Percentiles rank a stretch among this genome's conserved stretches.
phyloP scores from a whole-genome alignment of 1,139 yeast species.

The Ogataea hybrid region DNA sequence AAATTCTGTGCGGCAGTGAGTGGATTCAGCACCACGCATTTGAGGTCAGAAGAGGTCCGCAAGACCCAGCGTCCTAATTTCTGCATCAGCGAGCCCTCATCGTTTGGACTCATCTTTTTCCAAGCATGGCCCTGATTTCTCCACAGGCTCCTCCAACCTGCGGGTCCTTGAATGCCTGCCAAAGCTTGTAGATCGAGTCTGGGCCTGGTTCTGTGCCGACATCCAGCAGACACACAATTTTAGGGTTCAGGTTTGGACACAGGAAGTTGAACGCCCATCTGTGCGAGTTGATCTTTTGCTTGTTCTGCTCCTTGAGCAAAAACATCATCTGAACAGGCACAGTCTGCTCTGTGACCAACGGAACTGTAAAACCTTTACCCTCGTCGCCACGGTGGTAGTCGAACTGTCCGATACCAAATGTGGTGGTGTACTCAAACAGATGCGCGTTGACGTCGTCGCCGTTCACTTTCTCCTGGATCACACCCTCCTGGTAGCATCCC shows the following conservation, averaged over 20 bases:
- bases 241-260: conserved; percentile 68
- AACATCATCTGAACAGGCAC: conserved; percentile 73
- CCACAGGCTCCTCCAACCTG: conserved; percentile 88
- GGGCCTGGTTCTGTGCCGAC: conserved; percentile 80
- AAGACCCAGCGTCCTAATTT: conserved; percentile 20
- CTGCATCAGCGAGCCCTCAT: conserved; percentile 37
- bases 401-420: conserved; percentile 56
- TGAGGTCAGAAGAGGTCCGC: conserved; percentile 23
- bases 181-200: conserved; percentile 69
- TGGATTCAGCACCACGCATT: conserved; percentile 57
- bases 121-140: conserved; percentile 71
- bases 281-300: conserved; percentile 77
- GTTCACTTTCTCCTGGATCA: conserved; percentile 74
- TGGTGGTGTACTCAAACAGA: conserved; percentile 75
- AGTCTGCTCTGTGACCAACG: conserved; percentile 52
- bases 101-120: conserved; percentile 32
- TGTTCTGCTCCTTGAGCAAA: conserved; percentile 73
- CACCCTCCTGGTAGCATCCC: conserved; percentile 79
- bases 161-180: conserved; percentile 73
- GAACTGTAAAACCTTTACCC: conserved; percentile 37
- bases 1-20: conserved; percentile 83
- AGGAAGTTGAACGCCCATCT: conserved; percentile 85
- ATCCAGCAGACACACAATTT: conserved; percentile 68
- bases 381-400: conserved; percentile 49
- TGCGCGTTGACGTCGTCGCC: conserved; percentile 70